Percentiles rank a stretch among this genome's conserved stretches.
Conservation (phyloP, 371 early-diverging fungal genomes). For the Blakeslea trispora region DNA sequence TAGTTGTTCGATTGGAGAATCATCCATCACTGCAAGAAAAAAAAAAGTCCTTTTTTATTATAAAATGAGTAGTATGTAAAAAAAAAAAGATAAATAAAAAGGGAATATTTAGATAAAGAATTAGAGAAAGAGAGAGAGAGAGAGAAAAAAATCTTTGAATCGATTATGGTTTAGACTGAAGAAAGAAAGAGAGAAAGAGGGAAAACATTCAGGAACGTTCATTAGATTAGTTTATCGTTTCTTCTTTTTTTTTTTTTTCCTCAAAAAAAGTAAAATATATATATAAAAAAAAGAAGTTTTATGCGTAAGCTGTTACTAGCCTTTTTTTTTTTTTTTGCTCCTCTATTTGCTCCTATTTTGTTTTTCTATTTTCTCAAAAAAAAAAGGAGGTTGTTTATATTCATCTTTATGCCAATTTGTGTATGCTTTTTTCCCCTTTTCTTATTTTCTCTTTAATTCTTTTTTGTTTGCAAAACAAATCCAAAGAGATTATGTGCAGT, state of each 20-base stretch:
- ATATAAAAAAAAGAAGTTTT: background rate
- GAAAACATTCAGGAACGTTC: constrained; percentile 17
- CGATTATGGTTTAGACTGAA: background rate
- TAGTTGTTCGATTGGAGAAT: constrained; percentile 1
- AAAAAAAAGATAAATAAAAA: constrained; percentile 3
- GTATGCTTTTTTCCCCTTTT: too few species aligned
- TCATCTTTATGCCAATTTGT: too few species aligned
- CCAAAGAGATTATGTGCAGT: too few species aligned
- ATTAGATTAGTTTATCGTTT: background rate
- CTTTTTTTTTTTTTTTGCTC: background rate
- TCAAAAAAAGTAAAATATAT: background rate
- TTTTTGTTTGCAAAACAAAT: too few species aligned
- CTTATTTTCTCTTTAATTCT: too few species aligned
- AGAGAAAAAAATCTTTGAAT: background rate
- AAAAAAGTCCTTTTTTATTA: constrained; percentile 1
- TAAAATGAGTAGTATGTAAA: background rate
- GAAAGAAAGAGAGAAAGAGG: constrained; percentile 3
- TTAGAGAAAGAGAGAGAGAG: constrained; percentile 2
- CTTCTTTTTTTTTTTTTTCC: background rate
- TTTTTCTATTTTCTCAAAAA: too few species aligned
- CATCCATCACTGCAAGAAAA: background rate
- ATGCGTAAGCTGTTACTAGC: constrained; percentile 4
- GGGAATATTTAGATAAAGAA: background rate
- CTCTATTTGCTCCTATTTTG: background rate
- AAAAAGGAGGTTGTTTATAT: too few species aligned